phyloP scores from a whole-genome alignment of 352 stramenopile species.

The Phytophthora pistaciae region DNA sequence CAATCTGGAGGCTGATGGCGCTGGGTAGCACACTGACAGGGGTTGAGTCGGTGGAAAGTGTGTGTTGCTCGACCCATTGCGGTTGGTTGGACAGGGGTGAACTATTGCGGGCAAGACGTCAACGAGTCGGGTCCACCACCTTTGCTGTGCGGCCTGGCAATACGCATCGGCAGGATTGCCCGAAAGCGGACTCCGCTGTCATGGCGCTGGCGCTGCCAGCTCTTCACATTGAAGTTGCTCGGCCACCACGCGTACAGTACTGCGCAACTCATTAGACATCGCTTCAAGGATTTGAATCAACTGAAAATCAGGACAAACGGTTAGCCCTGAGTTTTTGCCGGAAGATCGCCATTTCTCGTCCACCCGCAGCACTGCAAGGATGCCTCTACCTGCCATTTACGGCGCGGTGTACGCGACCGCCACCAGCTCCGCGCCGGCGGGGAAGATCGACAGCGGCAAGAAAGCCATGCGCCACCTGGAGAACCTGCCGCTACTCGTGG shows the following conservation, averaged over 20 bases:
- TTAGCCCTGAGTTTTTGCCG: constrained; percentile 4
- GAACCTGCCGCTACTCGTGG: constrained; percentile 50
- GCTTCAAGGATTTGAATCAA: constrained; percentile 17
- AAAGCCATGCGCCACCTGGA: constrained; percentile 51
- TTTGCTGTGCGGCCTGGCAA: too few species aligned
- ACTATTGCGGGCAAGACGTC: not conserved
- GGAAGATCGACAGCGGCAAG: constrained; percentile 44
- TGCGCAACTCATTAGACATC: not conserved
- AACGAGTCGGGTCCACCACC: too few species aligned
- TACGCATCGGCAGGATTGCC: too few species aligned
- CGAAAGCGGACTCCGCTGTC: too few species aligned
- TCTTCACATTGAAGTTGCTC: too few species aligned
- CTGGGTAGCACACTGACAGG: not conserved
- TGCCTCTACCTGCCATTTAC: constrained; percentile 42
- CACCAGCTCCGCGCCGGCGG: constrained; percentile 20
- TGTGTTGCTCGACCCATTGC: too few species aligned
- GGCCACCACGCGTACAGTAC: not conserved
- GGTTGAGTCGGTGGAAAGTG: not conserved
- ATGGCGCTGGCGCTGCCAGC: not conserved
- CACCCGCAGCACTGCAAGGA: constrained; percentile 9
- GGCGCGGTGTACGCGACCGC: constrained; percentile 36
- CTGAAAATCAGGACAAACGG: constrained; percentile 23
- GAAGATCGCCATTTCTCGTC: constrained; percentile 29
- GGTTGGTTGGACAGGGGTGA: not conserved
- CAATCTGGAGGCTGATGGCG: too few species aligned